phyloP scores from a whole-genome alignment of 2,329 filamentous ascomycete species.

The Helotiales sp. region DNA sequence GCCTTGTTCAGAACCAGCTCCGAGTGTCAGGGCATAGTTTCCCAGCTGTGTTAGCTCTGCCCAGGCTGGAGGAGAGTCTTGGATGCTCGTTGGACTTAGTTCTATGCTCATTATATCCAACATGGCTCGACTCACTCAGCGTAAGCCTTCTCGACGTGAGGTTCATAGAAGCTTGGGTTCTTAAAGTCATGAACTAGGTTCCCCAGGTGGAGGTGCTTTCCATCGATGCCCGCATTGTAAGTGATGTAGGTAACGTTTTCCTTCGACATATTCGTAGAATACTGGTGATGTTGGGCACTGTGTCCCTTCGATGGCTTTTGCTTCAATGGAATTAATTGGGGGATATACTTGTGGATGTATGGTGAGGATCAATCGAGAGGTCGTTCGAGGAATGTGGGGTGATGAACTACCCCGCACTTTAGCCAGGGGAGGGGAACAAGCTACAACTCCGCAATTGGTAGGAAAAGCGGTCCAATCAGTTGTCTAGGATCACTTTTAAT shows the following conservation, averaged over 20 bases:
- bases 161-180: conserved; percentile 29
- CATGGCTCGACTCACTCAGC: conserved; percentile 26
- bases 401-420: conserved; percentile 11
- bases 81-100: not conserved
- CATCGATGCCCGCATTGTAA: conserved; percentile 31
- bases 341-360: not conserved
- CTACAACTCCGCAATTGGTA: conserved; percentile 7
- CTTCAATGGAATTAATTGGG: not conserved
- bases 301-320: not conserved
- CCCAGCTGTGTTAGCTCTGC: conserved; percentile 22
- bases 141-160: conserved; percentile 33
- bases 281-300: not conserved
- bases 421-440: not conserved
- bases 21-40: conserved; percentile 35
- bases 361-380: not conserved
- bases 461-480: conserved; percentile 7
- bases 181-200: conserved; percentile 35
- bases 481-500: no score
- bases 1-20: conserved; percentile 24
- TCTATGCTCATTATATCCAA: not conserved
- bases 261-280: conserved; percentile 10
- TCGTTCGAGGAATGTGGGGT: not conserved
- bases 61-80: conserved; percentile 32
- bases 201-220: conserved; percentile 34
- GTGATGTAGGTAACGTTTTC: conserved; percentile 30